Conservation (phyloP, 2,329 filamentous ascomycete genomes). For the Calonectria multiphialidica region DNA sequence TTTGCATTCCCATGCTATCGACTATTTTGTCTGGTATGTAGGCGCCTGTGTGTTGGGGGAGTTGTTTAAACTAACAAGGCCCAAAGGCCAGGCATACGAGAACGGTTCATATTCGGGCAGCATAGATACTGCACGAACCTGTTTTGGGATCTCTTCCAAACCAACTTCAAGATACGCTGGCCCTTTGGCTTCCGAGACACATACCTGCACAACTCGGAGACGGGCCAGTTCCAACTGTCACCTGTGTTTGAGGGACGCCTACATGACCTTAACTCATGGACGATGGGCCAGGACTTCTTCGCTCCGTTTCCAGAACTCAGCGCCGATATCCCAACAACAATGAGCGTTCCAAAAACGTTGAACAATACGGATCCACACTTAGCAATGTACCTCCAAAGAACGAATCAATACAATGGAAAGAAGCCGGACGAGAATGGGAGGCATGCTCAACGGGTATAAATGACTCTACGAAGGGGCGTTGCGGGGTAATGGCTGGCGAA, state of each 20-base stretch:
- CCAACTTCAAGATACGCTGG: conserved; percentile 42
- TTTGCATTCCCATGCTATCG: conserved; percentile 46
- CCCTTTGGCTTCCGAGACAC: conserved; percentile 41
- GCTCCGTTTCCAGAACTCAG: conserved; percentile 41
- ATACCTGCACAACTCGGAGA: conserved; percentile 40
- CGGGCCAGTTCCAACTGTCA: conserved; percentile 40
- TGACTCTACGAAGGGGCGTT: background rate
- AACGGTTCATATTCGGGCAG: conserved; percentile 45
- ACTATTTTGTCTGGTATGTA: conserved; percentile 47
- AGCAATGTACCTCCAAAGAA: background rate
- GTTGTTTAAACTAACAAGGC: background rate
- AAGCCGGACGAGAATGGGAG: background rate
- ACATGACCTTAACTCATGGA: conserved; percentile 45
- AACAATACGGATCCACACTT: background rate
- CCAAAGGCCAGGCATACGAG: conserved; percentile 43
- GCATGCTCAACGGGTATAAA: background rate
- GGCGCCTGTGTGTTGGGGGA: background rate
- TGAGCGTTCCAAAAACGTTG: background rate
- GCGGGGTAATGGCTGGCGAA: background rate
- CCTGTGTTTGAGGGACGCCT: conserved; percentile 41
- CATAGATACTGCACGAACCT: conserved; percentile 46
- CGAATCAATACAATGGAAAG: background rate
- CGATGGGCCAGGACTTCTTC: conserved; percentile 45
- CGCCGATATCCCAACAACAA: conserved; percentile 45
- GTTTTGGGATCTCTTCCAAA: conserved; percentile 43